Evolutionary conservation across 768 basidiomycete genomes (phyloP).

Genomic region (Floccularia luteovirens): DNA sequence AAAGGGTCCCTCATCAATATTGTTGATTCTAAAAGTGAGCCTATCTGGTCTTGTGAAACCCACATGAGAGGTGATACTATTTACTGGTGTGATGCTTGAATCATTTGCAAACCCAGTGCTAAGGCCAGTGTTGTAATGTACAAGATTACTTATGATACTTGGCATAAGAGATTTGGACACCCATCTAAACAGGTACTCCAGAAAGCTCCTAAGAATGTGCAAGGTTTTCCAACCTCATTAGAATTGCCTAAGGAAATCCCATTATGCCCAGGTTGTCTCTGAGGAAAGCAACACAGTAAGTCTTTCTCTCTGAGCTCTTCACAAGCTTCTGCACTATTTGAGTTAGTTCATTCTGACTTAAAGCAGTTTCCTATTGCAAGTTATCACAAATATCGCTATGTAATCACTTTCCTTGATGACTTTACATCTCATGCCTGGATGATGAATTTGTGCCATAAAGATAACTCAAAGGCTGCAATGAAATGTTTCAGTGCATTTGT

Average conservation of each 20-base stretch:
- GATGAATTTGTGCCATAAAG: not conserved
- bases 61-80: not conserved
- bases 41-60: not conserved
- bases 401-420: slow-evolving; percentile 1
- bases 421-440: not conserved
- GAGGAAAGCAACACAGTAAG: not conserved
- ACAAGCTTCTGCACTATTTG: not conserved
- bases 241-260: not conserved
- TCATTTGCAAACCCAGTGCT: not conserved
- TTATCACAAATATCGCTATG: not conserved
- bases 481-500: slow-evolving; percentile 1
- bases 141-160: not conserved
- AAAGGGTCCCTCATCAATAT: no score
- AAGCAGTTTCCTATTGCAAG: not conserved
- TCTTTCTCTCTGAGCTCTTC: not conserved
- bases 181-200: not conserved
- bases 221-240: not conserved
- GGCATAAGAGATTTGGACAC: slow-evolving; percentile 2
- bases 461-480: not conserved
- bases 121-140: not conserved
- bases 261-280: not conserved
- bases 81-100: not conserved
- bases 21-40: not conserved
- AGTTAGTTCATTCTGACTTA: slow-evolving; percentile 1
- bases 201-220: not conserved